Conservation (phyloP, 768 basidiomycete genomes). For the Russula brevipes region DNA sequence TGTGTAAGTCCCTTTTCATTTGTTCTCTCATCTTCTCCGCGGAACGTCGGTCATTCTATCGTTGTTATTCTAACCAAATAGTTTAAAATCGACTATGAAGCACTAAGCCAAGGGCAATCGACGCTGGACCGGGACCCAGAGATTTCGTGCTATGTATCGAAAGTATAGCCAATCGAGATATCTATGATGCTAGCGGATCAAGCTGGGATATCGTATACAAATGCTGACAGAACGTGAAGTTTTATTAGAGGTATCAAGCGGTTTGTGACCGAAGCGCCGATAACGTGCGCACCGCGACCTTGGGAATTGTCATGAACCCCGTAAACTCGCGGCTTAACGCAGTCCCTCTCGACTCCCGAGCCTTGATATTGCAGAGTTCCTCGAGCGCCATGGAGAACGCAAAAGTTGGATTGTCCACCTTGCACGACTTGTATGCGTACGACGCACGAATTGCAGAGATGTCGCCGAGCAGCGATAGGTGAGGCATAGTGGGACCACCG, state of each 20-base stretch:
- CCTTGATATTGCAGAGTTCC: conserved; percentile 20
- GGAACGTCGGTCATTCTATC: background rate
- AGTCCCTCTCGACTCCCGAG: conserved; percentile 3
- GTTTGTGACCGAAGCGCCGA: background rate
- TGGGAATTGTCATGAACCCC: conserved; percentile 38
- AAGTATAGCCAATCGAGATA: background rate
- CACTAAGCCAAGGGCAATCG: background rate
- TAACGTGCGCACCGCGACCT: conserved; percentile 12
- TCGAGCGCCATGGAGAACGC: conserved; percentile 17
- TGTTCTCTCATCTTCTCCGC: no score
- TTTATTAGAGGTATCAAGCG: background rate
- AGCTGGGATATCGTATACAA: no score
- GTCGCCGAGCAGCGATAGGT: conserved; percentile 14
- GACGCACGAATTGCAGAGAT: conserved; percentile 18
- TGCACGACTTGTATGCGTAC: conserved; percentile 9
- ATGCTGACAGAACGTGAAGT: background rate
- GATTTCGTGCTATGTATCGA: background rate
- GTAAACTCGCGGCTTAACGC: conserved; percentile 15
- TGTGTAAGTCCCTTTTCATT: no score
- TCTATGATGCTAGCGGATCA: background rate
- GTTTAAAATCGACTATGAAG: background rate
- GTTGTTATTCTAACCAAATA: background rate
- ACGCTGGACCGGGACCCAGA: background rate
- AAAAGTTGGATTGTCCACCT: background rate
- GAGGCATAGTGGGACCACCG: conserved; percentile 12